These are phyloP conservation scores for Aspergillus caelatus DNA, from an alignment of 2,329 filamentous ascomycete genomes.

Conservation along the genomic window DNA sequence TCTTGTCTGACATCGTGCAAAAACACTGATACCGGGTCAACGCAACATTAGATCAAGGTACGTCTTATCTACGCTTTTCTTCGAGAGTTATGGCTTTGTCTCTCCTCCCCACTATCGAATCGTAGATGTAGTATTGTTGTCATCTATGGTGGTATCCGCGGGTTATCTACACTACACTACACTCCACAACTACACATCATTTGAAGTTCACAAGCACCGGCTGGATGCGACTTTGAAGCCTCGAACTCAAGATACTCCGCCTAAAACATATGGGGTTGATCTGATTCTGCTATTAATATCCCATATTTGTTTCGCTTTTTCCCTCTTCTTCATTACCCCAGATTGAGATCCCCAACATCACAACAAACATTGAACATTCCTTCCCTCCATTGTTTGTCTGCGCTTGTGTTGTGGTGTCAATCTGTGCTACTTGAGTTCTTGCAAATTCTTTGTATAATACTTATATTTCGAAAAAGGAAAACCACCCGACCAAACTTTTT, in stretches of 20 bases:
- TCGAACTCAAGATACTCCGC: background rate
- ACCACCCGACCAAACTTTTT: background rate
- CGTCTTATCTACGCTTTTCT: background rate
- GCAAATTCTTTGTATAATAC: conserved; percentile 1
- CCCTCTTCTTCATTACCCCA: conserved; percentile 16
- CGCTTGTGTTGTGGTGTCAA: background rate
- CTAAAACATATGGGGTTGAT: background rate
- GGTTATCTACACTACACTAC: background rate
- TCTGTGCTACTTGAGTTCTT: background rate
- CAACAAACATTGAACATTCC: conserved; percentile 6
- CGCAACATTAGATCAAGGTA: background rate
- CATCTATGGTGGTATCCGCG: conserved; percentile 1
- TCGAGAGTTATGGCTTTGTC: background rate
- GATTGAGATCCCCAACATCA: conserved; percentile 11
- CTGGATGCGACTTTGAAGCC: background rate
- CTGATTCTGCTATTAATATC: background rate
- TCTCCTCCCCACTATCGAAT: background rate
- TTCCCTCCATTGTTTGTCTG: background rate
- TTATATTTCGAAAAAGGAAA: background rate
- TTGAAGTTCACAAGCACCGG: background rate
- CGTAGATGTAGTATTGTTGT: background rate
- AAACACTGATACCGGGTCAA: background rate
- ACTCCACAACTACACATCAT: background rate
- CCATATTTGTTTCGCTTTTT: conserved; percentile 6
- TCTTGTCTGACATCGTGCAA: background rate